A percentile compares a stretch with the other conserved stretches of the same genome.
These are phyloP conservation scores for Nannochloris sp. DNA, from an alignment of 139 green algal species.

Conservation along the genomic window DNA sequence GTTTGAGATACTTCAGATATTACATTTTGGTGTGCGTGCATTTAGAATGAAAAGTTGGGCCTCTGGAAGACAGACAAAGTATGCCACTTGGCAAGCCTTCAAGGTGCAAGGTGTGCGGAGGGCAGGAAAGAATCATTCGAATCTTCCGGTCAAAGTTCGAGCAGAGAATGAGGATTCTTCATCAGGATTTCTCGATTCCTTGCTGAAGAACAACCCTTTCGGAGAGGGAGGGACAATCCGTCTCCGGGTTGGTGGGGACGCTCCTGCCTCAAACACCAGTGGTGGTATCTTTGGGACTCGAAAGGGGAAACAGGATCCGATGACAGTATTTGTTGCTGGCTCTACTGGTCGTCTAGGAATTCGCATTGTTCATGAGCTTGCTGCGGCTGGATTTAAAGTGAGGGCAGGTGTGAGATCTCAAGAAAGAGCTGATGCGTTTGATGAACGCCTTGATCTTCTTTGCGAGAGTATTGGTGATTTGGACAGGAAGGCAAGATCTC, in stretches of 20 bases:
- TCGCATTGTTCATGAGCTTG: conserved; percentile 55
- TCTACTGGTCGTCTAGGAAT: conserved; percentile 65
- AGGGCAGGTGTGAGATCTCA: conserved; percentile 58
- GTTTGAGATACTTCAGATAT: too few species aligned
- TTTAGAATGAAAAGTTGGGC: background rate
- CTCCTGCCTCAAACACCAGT: too few species aligned
- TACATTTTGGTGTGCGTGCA: background rate
- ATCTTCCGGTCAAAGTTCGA: too few species aligned
- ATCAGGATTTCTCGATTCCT: too few species aligned
- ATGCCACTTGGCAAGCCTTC: background rate
- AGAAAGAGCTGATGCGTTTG: conserved; percentile 35
- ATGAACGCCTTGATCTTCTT: conserved; percentile 18
- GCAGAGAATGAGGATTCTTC: too few species aligned
- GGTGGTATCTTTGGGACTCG: too few species aligned
- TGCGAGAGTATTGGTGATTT: conserved; percentile 4
- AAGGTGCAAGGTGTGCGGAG: conserved; percentile 4
- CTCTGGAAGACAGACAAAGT: background rate
- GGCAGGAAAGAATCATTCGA: background rate
- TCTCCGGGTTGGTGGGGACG: too few species aligned
- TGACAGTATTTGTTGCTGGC: conserved; percentile 76
- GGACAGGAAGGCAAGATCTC: background rate
- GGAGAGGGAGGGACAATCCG: too few species aligned
- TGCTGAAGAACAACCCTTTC: too few species aligned
- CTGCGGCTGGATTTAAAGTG: conserved; percentile 50
- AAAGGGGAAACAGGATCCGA: background rate